Evolutionary conservation across 768 basidiomycete genomes (phyloP), one percentile per base, ranked within the genome.

Genomic region (Mycena amicta): DNA sequence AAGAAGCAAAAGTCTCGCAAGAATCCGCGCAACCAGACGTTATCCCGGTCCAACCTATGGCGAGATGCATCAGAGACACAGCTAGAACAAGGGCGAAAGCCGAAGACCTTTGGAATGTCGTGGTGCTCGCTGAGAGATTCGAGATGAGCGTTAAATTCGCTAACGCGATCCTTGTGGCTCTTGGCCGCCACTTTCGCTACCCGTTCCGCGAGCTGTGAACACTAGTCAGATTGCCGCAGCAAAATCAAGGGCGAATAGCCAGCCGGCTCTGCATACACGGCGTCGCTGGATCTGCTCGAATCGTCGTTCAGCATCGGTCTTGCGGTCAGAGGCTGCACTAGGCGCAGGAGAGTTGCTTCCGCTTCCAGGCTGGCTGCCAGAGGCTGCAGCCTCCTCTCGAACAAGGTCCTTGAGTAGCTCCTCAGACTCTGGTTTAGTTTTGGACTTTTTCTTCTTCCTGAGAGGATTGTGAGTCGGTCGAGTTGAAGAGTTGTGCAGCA

Each of bases 151-250:
- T 97, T 97, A 67, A 95, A 93, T 67, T 95, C 93, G 62, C 84
- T 86, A 33, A 97, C 94, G 41, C 94, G 88, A 60, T 97, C 94
- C 75, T 97, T 97, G 75, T 97, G 94, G 5, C 91, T 93, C 76
- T 90, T 92, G 67, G 78, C 78, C 0, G 94, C 93, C 67, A 91
- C 68, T 73, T 85, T 91, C 18, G 83, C 81, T 18, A 95, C 90
- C 64, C 84, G 85, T 59, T 86, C 83, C 23, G 83, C 82, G 46
- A 94, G 83, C 93, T 95, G 50, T 33, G 52, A 20, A 26, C 39
- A 26, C 51, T 55, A 13, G 28, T 37, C 27, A 49, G 27, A 49
- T 6, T 43, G 33, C 56, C 59, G 57, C 15, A 57, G 52, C 50
- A 57, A 59, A 29, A 51, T 33, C 23, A 39, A 65, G 51, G 52